Conservation (phyloP, 257 asterid genomes). For the Nicotiana tomentosiformis region DNA sequence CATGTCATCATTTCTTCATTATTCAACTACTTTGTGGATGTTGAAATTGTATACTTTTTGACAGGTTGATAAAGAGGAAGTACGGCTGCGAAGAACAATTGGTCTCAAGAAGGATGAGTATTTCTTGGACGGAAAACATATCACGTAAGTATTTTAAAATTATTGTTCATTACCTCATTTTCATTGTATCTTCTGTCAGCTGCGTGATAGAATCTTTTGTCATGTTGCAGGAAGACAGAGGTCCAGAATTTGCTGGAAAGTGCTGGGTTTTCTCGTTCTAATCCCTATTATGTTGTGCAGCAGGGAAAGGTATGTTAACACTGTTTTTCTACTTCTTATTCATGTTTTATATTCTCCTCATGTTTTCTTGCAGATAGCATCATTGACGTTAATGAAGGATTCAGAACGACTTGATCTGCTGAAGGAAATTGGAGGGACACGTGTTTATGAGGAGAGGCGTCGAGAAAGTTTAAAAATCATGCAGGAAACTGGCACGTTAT, state of each 20-base stretch:
- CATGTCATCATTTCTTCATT: not conserved
- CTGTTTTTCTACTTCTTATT: conserved; percentile 2
- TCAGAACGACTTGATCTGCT: conserved; percentile 92
- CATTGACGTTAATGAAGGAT: conserved; percentile 91
- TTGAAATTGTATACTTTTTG: conserved; percentile 8
- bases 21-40: not conserved
- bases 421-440: conserved; percentile 99
- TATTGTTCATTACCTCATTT: conserved; percentile 4
- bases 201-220: conserved; percentile 10
- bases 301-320: conserved; percentile 73
- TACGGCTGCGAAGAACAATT: conserved; percentile 91
- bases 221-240: conserved; percentile 83
- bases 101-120: conserved; percentile 95
- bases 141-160: conserved; percentile 61
- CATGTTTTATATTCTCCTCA: conserved; percentile 7
- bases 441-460: conserved; percentile 98
- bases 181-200: conserved; percentile 3
- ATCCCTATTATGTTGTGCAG: conserved; percentile 99
- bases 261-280: conserved; percentile 99
- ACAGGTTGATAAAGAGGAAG: conserved; percentile 98
- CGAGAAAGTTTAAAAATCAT: conserved; percentile 96
- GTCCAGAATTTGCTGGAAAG: conserved; percentile 98
- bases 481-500: conserved; percentile 86
- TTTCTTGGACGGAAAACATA: conserved; percentile 97
- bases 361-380: conserved; percentile 63